Base-by-base conservation (phyloP, 768 basidiomycete genomes). In the Trametes cubensis region DNA sequence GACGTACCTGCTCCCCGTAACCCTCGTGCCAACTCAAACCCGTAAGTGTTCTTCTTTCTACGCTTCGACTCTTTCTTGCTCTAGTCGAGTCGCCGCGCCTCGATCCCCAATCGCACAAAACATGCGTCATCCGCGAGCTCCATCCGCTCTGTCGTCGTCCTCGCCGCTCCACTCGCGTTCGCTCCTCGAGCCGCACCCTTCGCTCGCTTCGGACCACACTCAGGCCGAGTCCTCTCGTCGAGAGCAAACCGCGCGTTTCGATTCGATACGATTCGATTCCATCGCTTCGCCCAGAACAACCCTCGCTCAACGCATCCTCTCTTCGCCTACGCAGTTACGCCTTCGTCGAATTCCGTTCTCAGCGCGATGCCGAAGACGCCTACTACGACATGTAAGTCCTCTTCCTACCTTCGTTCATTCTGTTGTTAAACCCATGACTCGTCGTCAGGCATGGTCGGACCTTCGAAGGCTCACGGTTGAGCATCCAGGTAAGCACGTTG, bases 1-100 rank as follows among this genome's bases (percentile, higher is more conserved):
- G 93, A 95, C 71, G 91, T 95, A 17, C 92, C 92, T 18, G 93
- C 92, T 2, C 90, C 92, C 2, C 86, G 91, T 65, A 90, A 90
- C 75, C 85, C 87, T 0, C 81, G 87, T 65, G 84, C 88, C 18
- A 83, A 80, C 59, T 82, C 87, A 44, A 90, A 90, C 70, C 90
- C 92, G 92, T 94, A 81, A 91, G 92, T 93, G 63, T 70, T 63
- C 58, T 59, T 67, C 66, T 53, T 55, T 47, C 10, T 41, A 52
- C 54, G 20, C 50, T 61, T 58, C 59, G 46, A 52, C 54, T 66
- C 52, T 62, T 63, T 67, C 63, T 69, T 65, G 55, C 67, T 73
- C 73, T 74, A 76, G 75, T 77, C 77, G 73, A 76, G 68, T 67
- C 70, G 55, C 56, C 48, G 45, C 66, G 52, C 56, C 58, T 61